These are phyloP conservation scores for Crithidia expoeki DNA, from an alignment of 208 protist species.

Conservation along the genomic window DNA sequence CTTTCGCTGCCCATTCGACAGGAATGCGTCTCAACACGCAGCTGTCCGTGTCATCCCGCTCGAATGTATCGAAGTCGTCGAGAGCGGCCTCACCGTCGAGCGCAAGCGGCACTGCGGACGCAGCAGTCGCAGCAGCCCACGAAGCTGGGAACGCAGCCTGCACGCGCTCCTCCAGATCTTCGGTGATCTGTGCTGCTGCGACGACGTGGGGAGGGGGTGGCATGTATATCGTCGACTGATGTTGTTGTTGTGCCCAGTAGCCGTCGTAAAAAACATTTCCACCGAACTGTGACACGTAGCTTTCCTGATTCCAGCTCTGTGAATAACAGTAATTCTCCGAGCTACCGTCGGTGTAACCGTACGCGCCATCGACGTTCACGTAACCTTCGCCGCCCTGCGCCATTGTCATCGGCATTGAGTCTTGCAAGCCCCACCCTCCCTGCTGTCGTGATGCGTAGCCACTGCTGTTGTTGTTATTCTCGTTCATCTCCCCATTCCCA, in stretches of 20 bases:
- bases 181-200: slow-evolving; percentile 37
- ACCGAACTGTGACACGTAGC: background rate
- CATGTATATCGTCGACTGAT: slow-evolving; percentile 4
- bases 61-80: background rate
- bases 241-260: background rate
- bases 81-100: slow-evolving; percentile 18
- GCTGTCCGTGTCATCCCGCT: background rate
- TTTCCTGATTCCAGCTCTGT: background rate
- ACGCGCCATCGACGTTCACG: background rate
- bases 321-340: no score
- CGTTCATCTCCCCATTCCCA: background rate
- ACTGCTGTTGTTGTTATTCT: background rate
- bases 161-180: slow-evolving; percentile 50
- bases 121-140: slow-evolving; percentile 18
- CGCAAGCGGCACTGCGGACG: background rate
- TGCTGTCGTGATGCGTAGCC: slow-evolving; percentile 5
- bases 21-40: slow-evolving; percentile 21
- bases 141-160: slow-evolving; percentile 46
- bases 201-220: slow-evolving; percentile 19
- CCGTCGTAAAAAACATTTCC: background rate
- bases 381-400: background rate
- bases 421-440: background rate
- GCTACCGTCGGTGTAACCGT: slow-evolving; percentile 16
- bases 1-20: background rate
- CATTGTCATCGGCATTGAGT: background rate